Conservation (phyloP, 2,329 filamentous ascomycete species). For the Xylaria hypoxylon region DNA sequence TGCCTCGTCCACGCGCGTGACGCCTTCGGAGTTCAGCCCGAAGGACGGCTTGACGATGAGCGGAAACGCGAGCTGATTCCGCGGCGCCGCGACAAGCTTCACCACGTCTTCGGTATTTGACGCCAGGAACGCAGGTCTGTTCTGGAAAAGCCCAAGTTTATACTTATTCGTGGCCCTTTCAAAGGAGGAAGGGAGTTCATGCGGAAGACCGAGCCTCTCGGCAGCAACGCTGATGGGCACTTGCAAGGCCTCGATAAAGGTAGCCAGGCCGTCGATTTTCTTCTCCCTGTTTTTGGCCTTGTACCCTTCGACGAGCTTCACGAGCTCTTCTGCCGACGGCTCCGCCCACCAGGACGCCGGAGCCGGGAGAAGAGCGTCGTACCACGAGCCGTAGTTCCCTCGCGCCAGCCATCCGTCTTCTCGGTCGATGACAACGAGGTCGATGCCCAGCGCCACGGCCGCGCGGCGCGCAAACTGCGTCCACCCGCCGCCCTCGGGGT, state of each 20-base stretch:
- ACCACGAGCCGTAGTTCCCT: slow-evolving; percentile 42
- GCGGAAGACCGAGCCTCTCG: slow-evolving; percentile 41
- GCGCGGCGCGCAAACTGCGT: slow-evolving; percentile 43
- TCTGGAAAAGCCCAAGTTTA: slow-evolving; percentile 41
- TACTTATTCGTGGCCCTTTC: slow-evolving; percentile 48
- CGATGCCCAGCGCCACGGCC: slow-evolving; percentile 43
- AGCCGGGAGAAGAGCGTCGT: slow-evolving; percentile 43
- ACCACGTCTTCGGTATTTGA: slow-evolving; percentile 42
- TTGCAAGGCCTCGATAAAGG: slow-evolving; percentile 45
- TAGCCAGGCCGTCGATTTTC: slow-evolving; percentile 45
- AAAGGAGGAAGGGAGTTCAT: slow-evolving; percentile 41
- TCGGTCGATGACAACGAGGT: slow-evolving; percentile 45
- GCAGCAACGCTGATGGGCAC: slow-evolving; percentile 43
- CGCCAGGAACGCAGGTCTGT: slow-evolving; percentile 39
- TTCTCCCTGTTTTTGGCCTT: slow-evolving; percentile 22
- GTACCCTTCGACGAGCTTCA: slow-evolving; percentile 38
- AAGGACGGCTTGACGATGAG: slow-evolving; percentile 48
- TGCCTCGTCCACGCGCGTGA: slow-evolving; percentile 42
- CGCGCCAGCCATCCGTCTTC: slow-evolving; percentile 43
- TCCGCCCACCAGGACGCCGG: slow-evolving; percentile 43
- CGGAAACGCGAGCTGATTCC: slow-evolving; percentile 42
- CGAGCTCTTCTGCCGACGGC: slow-evolving; percentile 43
- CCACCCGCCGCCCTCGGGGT: slow-evolving; percentile 45
- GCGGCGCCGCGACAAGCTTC: slow-evolving; percentile 18
- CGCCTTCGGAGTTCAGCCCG: slow-evolving; percentile 47